Conservation (phyloP, 495 filamentous ascomycete species). For the Neurospora sp. region DNA sequence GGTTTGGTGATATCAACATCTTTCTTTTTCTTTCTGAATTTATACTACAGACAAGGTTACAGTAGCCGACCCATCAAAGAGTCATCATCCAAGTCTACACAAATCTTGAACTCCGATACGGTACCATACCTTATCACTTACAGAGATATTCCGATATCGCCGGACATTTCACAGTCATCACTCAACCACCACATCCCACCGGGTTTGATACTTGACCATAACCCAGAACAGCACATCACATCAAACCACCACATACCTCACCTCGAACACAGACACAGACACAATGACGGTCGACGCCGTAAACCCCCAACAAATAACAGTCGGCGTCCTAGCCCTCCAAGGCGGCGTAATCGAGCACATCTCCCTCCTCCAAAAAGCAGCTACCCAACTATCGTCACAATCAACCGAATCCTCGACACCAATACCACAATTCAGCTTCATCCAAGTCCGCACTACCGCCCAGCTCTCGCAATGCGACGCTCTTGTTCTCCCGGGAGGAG, state of each 20-base stretch:
- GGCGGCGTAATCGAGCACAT: constrained; percentile 90
- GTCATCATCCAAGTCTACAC: background rate
- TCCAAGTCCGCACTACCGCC: constrained; percentile 66
- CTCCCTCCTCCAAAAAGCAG: constrained; percentile 59
- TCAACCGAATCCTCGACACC: background rate
- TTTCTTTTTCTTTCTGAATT: background rate
- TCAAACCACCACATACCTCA: background rate
- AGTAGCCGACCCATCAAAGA: background rate
- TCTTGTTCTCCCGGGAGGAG: constrained; percentile 84
- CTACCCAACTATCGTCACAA: constrained; percentile 13
- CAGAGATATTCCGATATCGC: background rate
- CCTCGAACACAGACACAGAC: background rate
- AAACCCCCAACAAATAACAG: constrained; percentile 34
- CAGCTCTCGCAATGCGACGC: constrained; percentile 69
- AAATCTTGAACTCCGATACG: background rate
- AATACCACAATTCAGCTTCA: constrained; percentile 41
- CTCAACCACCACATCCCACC: background rate
- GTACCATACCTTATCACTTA: background rate
- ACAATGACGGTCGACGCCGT: background rate
- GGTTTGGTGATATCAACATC: background rate
- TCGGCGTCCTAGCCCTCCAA: constrained; percentile 86
- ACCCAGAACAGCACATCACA: background rate
- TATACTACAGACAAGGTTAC: background rate
- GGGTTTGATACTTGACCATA: background rate
- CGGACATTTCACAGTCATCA: background rate